Conservation (phyloP, 2,329 filamentous ascomycete species). For the Cryphonectria carpinicola region DNA sequence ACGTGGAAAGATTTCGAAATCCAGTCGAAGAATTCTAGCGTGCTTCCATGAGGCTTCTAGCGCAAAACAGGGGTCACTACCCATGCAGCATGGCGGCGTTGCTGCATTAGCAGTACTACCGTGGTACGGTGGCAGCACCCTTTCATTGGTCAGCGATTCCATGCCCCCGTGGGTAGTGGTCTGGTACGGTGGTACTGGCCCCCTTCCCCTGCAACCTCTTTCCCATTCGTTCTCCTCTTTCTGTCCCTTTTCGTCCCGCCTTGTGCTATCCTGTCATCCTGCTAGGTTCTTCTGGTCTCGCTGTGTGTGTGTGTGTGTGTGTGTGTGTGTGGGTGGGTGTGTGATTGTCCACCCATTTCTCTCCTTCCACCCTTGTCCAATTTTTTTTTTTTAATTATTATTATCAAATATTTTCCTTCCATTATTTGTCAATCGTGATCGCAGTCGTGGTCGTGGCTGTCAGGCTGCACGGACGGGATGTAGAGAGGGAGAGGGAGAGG, state of each 20-base stretch:
- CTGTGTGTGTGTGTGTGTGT: neutral
- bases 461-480: neutral
- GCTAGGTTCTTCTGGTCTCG: neutral
- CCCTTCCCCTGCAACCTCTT: no score
- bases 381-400: no score
- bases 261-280: neutral
- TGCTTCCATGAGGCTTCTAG: conserved; percentile 26
- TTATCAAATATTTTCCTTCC: neutral
- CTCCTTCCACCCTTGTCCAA: neutral
- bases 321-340: neutral
- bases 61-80: neutral
- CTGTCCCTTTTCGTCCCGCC: neutral
- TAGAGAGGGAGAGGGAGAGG: no score
- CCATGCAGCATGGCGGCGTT: neutral
- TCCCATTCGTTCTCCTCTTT: neutral
- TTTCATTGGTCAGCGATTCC: neutral
- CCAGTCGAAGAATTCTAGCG: conserved; percentile 22
- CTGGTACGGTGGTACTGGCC: neutral
- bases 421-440: neutral
- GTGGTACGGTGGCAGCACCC: neutral
- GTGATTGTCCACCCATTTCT: neutral
- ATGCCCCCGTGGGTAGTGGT: neutral
- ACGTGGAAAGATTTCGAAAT: conserved; percentile 1
- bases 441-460: neutral
- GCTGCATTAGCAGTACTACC: neutral